A percentile compares a stretch with the other conserved stretches of the same genome.
phyloP scores from a whole-genome alignment of 2,329 filamentous ascomycete species.

The Pseudopyrenochaeta lycopersici region DNA sequence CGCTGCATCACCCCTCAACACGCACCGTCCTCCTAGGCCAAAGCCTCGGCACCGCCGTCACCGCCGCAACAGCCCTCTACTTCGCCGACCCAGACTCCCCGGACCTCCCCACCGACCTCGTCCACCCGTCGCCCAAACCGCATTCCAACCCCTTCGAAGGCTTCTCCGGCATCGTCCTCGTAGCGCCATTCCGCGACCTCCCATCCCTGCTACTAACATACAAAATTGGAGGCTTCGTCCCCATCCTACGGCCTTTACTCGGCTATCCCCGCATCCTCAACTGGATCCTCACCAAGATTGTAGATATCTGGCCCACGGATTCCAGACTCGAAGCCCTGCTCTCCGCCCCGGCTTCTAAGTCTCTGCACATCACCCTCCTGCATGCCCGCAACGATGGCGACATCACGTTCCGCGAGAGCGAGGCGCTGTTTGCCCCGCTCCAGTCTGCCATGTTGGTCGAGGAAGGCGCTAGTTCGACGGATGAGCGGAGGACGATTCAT shows the following conservation, averaged over 20 bases:
- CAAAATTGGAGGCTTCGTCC: slow-evolving; percentile 78
- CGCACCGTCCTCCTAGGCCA: slow-evolving; percentile 86
- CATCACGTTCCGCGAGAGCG: slow-evolving; percentile 77
- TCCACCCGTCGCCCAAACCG: slow-evolving; percentile 35
- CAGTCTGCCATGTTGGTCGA: slow-evolving; percentile 40
- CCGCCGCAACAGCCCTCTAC: slow-evolving; percentile 75
- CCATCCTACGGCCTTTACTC: slow-evolving; percentile 78
- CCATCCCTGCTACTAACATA: slow-evolving; percentile 79
- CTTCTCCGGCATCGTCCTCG: slow-evolving; percentile 82
- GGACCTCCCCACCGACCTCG: slow-evolving; percentile 26
- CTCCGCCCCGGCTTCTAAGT: slow-evolving; percentile 46
- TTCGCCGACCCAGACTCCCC: slow-evolving; percentile 60
- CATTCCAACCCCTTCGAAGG: slow-evolving; percentile 48
- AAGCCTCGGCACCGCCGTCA: slow-evolving; percentile 87
- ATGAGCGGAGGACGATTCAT: slow-evolving; percentile 43
- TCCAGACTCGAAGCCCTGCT: slow-evolving; percentile 69
- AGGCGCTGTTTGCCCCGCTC: slow-evolving; percentile 37
- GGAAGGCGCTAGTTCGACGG: slow-evolving; percentile 30
- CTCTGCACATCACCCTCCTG: slow-evolving; percentile 66
- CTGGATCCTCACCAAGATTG: slow-evolving; percentile 68
- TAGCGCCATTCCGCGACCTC: slow-evolving; percentile 81
- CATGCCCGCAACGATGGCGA: slow-evolving; percentile 85
- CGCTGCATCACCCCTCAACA: slow-evolving; percentile 70
- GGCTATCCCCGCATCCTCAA: slow-evolving; percentile 71
- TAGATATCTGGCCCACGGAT: slow-evolving; percentile 84